These are phyloP conservation scores for Ceratobasidium sp. DNA, from an alignment of 1,284 basidiomycete genomes.

Conservation along the genomic window DNA sequence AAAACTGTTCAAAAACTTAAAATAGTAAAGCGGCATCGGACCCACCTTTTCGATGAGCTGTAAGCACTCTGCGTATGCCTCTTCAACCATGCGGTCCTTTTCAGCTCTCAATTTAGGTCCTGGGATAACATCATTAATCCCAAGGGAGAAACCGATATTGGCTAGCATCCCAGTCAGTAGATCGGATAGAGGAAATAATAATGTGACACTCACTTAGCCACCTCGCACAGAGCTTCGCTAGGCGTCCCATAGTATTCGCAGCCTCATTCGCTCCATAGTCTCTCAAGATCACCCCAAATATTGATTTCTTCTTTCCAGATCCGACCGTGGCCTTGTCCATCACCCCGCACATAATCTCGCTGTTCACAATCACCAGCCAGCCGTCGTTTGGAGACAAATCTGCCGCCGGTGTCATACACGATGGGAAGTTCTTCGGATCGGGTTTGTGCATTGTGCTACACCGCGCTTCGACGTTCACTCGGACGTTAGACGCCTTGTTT, in stretches of 20 bases:
- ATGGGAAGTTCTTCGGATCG: constrained; percentile 70
- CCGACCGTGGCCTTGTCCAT: constrained; percentile 99
- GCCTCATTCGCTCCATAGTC: constrained; percentile 98
- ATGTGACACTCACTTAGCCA: constrained; percentile 79
- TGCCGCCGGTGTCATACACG: constrained; percentile 71
- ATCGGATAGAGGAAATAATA: neutral
- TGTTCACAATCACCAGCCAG: constrained; percentile 97
- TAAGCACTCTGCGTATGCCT: constrained; percentile 90
- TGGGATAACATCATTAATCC: constrained; percentile 99
- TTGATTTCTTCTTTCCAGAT: constrained; percentile 98
- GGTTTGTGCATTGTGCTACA: constrained; percentile 95
- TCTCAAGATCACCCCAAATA: constrained; percentile 97
- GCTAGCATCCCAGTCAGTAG: constrained; percentile 65
- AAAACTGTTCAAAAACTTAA: neutral
- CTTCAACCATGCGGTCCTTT: constrained; percentile 91
- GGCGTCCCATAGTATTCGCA: constrained; percentile 94
- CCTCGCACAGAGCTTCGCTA: constrained; percentile 96
- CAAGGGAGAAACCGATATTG: constrained; percentile 97
- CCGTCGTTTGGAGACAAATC: constrained; percentile 98
- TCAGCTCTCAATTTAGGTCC: constrained; percentile 83
- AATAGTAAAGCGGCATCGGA: neutral
- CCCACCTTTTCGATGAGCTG: constrained; percentile 79
- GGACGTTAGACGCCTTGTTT: constrained; percentile 85
- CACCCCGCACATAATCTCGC: constrained; percentile 99
- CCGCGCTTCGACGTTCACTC: constrained; percentile 97